Evolutionary conservation across 2,329 filamentous ascomycete species (phyloP).

Genomic region (Colletotrichum somersetense): DNA sequence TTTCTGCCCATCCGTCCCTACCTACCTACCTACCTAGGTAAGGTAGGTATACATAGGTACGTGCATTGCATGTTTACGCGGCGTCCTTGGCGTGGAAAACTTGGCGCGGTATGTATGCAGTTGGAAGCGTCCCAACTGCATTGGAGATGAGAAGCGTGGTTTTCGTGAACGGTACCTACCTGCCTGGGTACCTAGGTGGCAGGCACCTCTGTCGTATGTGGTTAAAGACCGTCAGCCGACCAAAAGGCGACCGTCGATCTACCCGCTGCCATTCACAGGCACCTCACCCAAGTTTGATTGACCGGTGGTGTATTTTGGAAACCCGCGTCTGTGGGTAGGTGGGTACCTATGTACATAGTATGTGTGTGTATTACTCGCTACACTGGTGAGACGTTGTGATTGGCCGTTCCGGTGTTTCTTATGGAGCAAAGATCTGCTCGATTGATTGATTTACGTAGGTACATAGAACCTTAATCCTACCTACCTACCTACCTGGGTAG

Average conservation of each 20-base stretch:
- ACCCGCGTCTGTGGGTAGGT: no score
- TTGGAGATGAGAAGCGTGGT: slow-evolving; percentile 4
- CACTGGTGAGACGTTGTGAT: neutral
- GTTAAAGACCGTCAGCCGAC: no score
- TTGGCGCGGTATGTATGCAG: neutral
- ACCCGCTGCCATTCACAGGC: no score
- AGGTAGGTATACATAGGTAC: no score
- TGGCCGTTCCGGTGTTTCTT: neutral
- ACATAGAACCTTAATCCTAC: slow-evolving; percentile 25
- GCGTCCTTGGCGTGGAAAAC: slow-evolving; percentile 9
- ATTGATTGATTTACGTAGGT: slow-evolving; percentile 25
- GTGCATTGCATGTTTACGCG: neutral
- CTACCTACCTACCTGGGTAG: neutral
- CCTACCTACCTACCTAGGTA: no score
- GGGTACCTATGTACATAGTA: no score
- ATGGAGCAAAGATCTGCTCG: slow-evolving; percentile 8
- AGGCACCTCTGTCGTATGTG: no score
- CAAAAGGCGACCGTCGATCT: no score
- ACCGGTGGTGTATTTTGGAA: no score
- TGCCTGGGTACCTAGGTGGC: neutral
- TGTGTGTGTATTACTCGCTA: neutral
- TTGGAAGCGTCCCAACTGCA: slow-evolving; percentile 6
- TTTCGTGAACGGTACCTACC: neutral
- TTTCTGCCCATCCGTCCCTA: neutral
- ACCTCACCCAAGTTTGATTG: no score